Evolutionary conservation across 179 eudicot species (phyloP), one percentile per base, ranked within the genome.

Genomic region (Patellifolia procumbens): DNA sequence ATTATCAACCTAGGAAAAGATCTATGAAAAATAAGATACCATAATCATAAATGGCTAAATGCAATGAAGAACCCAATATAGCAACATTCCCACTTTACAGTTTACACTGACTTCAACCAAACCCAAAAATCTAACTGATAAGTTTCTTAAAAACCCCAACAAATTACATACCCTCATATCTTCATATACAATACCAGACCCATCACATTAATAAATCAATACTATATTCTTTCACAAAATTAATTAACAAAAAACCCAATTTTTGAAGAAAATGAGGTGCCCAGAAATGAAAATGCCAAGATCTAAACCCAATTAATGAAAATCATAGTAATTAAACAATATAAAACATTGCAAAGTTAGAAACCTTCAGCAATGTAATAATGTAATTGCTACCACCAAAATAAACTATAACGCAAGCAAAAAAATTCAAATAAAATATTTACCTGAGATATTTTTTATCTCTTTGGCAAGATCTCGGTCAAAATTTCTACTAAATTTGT

Each of bases 401-500:
- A 63, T 26, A 26, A 45, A 13, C 24, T n/a, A 73, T 28, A 43
- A 78, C 63, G 55, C 59, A 9, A 52, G 32, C 69, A 77, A 59
- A 31, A 72, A 72, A 76, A 10, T n/a, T n/a, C n/a, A n/a, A n/a
- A n/a, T n/a, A n/a, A n/a, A n/a, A n/a, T n/a, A 0, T 7, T 22
- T 72, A 76, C 83, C 83, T 46, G 66, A 29, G 35, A 51, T n/a
- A n/a, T 55, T 11, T 63, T 32, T 6, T 34, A 24, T 68, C 73
- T 76, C 60, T n/a, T 68, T 24, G 72, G 79, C 79, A 77, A 81
- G 81, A 81, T 81, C 84, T 68, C 20, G n/a, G 10, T 58, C 75
- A 67, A 81, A 78, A 73, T 48, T 55, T 56, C 26, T 53, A 20
- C 32, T 9, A 59, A 9, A 66, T 52, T 72, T 58, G 73, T 75